Percentiles rank a stretch among this genome's conserved stretches.
Conservation (phyloP, 140 eudicot species). For the Cichorium intybus region DNA sequence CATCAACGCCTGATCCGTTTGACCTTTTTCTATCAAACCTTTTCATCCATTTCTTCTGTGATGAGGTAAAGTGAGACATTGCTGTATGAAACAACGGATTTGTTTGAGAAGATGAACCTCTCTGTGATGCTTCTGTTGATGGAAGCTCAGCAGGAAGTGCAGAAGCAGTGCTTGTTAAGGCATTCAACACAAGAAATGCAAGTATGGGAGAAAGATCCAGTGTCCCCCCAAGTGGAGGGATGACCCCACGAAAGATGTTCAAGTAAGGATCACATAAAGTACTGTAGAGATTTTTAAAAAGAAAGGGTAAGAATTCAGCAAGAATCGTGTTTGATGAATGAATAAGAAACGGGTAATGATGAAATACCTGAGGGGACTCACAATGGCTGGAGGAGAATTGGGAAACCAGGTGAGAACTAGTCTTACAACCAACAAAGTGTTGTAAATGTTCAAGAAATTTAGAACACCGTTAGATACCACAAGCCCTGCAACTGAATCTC, state of each 20-base stretch:
- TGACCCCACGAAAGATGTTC: conserved; percentile 92
- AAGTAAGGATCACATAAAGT: conserved; percentile 94
- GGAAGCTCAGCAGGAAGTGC: conserved; percentile 97
- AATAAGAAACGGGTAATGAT: not conserved
- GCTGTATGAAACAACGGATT: conserved; percentile 28
- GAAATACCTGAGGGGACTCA: conserved; percentile 80
- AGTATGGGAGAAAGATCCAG: conserved; percentile 92
- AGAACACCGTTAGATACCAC: conserved; percentile 79
- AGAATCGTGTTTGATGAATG: not conserved
- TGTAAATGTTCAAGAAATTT: conserved; percentile 83
- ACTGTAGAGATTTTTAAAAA: conserved; percentile 49
- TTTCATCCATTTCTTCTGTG: conserved; percentile 81
- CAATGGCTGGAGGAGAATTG: conserved; percentile 84
- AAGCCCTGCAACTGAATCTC: conserved; percentile 86
- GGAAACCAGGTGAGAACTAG: conserved; percentile 98
- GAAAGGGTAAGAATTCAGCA: not conserved
- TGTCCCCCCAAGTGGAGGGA: conserved; percentile 95
- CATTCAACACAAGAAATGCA: conserved; percentile 82
- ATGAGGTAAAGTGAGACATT: conserved; percentile 39
- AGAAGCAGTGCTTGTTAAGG: conserved; percentile 79
- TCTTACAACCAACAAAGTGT: conserved; percentile 81
- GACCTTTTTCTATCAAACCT: conserved; percentile 51
- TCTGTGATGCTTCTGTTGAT: conserved; percentile 30
- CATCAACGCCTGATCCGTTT: conserved; percentile 29
- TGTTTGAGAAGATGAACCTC: conserved; percentile 24